Conservation (phyloP, 1,284 basidiomycete species). For the Leccinum pachyderme region DNA sequence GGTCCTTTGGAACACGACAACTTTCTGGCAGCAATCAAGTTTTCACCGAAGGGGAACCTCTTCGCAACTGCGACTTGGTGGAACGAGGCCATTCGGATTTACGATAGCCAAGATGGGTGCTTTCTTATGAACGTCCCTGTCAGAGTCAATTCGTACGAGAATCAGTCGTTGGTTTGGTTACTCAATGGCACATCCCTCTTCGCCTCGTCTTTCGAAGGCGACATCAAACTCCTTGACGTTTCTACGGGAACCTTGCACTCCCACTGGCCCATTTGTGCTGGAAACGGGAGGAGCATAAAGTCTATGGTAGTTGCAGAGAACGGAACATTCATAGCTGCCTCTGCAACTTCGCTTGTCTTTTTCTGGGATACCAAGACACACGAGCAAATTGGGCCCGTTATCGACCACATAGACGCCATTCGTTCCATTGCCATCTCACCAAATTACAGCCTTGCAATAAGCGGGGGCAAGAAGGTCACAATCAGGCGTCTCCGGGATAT, state of each 20-base stretch:
- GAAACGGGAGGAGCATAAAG: not conserved
- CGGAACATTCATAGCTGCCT: conserved; percentile 9
- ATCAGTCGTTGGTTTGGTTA: conserved; percentile 8
- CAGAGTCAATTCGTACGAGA: not conserved
- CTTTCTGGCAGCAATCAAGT: conserved; percentile 8
- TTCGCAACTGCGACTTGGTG: conserved; percentile 11
- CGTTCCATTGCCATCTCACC: conserved; percentile 7
- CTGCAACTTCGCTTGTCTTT: conserved; percentile 1
- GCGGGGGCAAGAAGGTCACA: not conserved
- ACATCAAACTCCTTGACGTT: conserved; percentile 5
- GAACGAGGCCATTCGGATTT: conserved; percentile 8
- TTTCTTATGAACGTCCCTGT: not conserved
- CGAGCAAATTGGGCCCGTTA: conserved; percentile 4
- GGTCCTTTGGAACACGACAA: conserved; percentile 6
- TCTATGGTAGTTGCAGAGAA: conserved; percentile 7
- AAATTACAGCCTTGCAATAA: conserved; percentile 6
- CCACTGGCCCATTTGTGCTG: conserved; percentile 1
- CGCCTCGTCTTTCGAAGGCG: conserved; percentile 1
- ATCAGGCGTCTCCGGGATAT: conserved; percentile 3
- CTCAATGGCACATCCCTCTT: not conserved
- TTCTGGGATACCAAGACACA: conserved; percentile 17
- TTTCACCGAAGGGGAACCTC: conserved; percentile 5
- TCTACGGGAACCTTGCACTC: not conserved
- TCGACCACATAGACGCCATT: conserved; percentile 4
- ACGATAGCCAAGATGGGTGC: conserved; percentile 5